Percentiles rank a stretch among this genome's conserved stretches.
These are phyloP conservation scores for Tremellales sp. DNA, from an alignment of 1,284 basidiomycete genomes.

Conservation along the genomic window DNA sequence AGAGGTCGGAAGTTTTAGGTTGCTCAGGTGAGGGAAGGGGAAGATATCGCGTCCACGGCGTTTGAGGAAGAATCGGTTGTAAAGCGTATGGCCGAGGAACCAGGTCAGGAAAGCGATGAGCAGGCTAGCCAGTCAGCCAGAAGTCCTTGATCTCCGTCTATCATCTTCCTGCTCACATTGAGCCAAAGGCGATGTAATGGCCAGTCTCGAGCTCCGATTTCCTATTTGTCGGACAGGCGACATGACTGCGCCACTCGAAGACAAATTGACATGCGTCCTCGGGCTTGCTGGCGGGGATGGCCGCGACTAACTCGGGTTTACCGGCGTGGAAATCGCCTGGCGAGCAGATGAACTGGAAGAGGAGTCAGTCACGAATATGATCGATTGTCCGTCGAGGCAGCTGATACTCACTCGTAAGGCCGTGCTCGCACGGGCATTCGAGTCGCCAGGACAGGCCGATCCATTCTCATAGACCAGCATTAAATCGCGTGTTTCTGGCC, in stretches of 20 bases:
- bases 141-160: background rate
- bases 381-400: background rate
- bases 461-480: slow-evolving; percentile 38
- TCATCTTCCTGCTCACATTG: slow-evolving; percentile 29
- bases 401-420: slow-evolving; percentile 35
- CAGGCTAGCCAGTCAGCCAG: slow-evolving; percentile 18
- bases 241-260: slow-evolving; percentile 48
- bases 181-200: slow-evolving; percentile 35
- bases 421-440: slow-evolving; percentile 29
- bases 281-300: slow-evolving; percentile 25
- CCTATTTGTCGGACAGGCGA: slow-evolving; percentile 43
- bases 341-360: slow-evolving; percentile 47
- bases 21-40: slow-evolving; percentile 26
- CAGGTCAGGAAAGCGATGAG: slow-evolving; percentile 42
- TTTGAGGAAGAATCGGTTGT: slow-evolving; percentile 44
- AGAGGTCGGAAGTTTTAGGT: slow-evolving; percentile 12
- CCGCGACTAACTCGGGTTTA: slow-evolving; percentile 36
- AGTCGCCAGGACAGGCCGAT: slow-evolving; percentile 34
- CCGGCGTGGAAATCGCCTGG: slow-evolving; percentile 40
- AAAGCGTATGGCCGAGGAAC: slow-evolving; percentile 43
- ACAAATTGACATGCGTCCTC: slow-evolving; percentile 43
- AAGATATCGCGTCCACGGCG: slow-evolving; percentile 41
- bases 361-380: background rate
- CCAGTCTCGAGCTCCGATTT: slow-evolving; percentile 27
- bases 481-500: slow-evolving; percentile 37